phyloP scores from a whole-genome alignment of 805 yeast species.

The Wickerhamomyces subpelliculosus region DNA sequence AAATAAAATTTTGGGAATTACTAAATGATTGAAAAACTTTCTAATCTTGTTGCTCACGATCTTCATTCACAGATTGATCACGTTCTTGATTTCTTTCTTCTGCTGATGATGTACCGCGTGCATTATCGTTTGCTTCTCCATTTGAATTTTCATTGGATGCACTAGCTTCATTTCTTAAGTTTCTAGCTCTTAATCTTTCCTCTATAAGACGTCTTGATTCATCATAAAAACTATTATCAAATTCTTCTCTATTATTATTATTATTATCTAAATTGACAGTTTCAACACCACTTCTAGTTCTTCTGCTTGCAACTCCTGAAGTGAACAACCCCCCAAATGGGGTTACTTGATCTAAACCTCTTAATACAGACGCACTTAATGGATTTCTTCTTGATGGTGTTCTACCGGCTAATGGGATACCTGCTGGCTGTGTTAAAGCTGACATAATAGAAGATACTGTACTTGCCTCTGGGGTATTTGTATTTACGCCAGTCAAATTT shows the following conservation, averaged over 20 bases:
- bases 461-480: not conserved
- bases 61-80: too few species aligned
- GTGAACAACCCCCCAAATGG: constrained; percentile 8
- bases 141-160: too few species aligned
- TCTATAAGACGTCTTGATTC: not conserved
- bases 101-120: too few species aligned
- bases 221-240: not conserved
- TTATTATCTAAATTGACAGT: constrained; percentile 10
- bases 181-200: not conserved
- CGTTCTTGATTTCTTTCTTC: too few species aligned
- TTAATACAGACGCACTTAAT: constrained; percentile 5
- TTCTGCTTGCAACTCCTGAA: constrained; percentile 17
- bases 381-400: not conserved
- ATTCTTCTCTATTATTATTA: not conserved
- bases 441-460: not conserved
- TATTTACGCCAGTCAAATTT: constrained; percentile 2
- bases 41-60: too few species aligned
- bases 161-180: too few species aligned
- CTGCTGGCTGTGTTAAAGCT: not conserved
- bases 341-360: constrained; percentile 4
- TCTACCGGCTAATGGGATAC: not conserved
- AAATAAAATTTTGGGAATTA: too few species aligned
- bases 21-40: too few species aligned
- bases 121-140: too few species aligned
- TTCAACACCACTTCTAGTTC: constrained; percentile 19